Evolutionary conservation across 129 eudicot genomes (phyloP).

Genomic region (carrot (Daucus carota)): DH1_v3.0 NC_030389.2:13343501-13344000

Average conservation of each 20-base stretch:
- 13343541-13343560: too few species aligned
- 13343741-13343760: constrained; percentile 69
- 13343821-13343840: neutral
- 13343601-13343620: too few species aligned
- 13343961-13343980: neutral
- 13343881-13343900: constrained; percentile 1
- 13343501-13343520: too few species aligned
- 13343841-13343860: neutral
- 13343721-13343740: constrained; percentile 56
- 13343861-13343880: neutral
- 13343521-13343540: too few species aligned
- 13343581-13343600: too few species aligned
- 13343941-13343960: neutral
- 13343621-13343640: neutral
- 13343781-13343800: neutral
- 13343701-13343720: constrained; percentile 69
- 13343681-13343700: constrained; percentile 70
- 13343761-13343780: constrained; percentile 21
- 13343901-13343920: constrained; percentile 1
- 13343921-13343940: neutral
- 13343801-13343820: too few species aligned
- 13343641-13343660: neutral
- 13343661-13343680: neutral
- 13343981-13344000: neutral
- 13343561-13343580: too few species aligned